Base-by-base conservation (phyloP, 1,139 yeast genomes). In the Oligophagozyma castellii region DNA sequence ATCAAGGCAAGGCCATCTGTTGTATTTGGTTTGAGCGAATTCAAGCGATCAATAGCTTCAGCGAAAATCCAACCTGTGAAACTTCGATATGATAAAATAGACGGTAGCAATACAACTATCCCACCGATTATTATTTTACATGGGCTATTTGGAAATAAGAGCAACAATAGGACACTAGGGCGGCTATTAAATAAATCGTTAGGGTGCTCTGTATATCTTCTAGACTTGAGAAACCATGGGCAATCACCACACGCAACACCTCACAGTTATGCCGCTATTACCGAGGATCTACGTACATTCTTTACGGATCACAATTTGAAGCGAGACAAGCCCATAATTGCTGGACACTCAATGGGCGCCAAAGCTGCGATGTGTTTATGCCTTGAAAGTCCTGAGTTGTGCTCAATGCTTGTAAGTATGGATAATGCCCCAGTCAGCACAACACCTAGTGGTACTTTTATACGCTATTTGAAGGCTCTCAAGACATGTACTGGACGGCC, bases 331-430 rank as follows among this genome's bases (percentile, higher is more conserved):
- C 80, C 92, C 0, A 70, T 81, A 12, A 40, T 89, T 14, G 63
- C 89, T 15, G 98, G 98, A 1, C 96, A 86, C 53, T 84, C 95
- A 0, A 84, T 89, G 95, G 98, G 98, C 5, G 96, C 95, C 6
- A 89, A 89, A 48, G 68, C 86, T 0, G 95, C 79, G 3, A 86
- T 89, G 96, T 83, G 89, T 0, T 61, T 80, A 4, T 76, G 86
- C 0, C 59, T 89, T 36, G 63, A 83, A 29, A 61, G 70, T 14
- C 93, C 93, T 0, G 67, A 70, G 1, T 43, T 75, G 14, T 73
- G 77, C 3, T 61, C 68, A 19, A 65, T 73, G 58, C 44, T 84
- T 25, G 68, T 89, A 5, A 60, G 89, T 3, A 93, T 89, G 4
- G 98, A 89, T 47, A 89, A 84, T 51, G 84, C 95, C 0, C 98